Percentiles rank a stretch among this genome's conserved stretches.
phyloP scores from a whole-genome alignment of 2,329 filamentous ascomycete species.

The Fusarium torulosum region DNA sequence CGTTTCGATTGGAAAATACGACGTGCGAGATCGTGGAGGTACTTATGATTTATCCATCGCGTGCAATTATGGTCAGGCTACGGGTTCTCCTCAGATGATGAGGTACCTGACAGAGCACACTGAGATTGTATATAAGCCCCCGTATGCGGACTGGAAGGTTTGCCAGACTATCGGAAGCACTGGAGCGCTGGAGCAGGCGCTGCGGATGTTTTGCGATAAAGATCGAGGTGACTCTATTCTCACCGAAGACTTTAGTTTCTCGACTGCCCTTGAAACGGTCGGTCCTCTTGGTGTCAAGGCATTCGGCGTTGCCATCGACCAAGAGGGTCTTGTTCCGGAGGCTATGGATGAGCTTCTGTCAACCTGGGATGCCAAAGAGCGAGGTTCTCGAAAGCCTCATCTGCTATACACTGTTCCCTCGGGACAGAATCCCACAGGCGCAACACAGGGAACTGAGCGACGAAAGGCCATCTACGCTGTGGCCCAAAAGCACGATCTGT shows the following conservation, averaged over 20 bases:
- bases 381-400: conserved; percentile 64
- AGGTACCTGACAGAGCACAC: conserved; percentile 96
- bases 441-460: conserved; percentile 78
- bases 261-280: conserved; percentile 73
- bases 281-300: conserved; percentile 65
- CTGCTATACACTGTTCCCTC: conserved; percentile 74
- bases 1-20: conserved; percentile 83
- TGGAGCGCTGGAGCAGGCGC: conserved; percentile 82
- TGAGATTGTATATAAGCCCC: conserved; percentile 87
- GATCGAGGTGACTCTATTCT: conserved; percentile 81
- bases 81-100: conserved; percentile 86
- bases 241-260: conserved; percentile 93
- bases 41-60: conserved; percentile 83
- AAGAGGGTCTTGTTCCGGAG: conserved; percentile 65
- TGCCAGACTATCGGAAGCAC: conserved; percentile 89
- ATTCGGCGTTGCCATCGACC: conserved; percentile 65
- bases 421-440: conserved; percentile 91
- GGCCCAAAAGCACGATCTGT: conserved; percentile 85
- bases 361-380: conserved; percentile 61
- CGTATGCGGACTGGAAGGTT: conserved; percentile 91
- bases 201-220: conserved; percentile 81
- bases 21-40: conserved; percentile 71
- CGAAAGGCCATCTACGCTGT: conserved; percentile 80
- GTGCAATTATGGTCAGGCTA: conserved; percentile 93
- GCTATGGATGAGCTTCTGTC: conserved; percentile 64